These are phyloP conservation scores for Piper longum DNA, from an alignment of 164 flowering plant genomes.

Conservation along the genomic window DNA sequence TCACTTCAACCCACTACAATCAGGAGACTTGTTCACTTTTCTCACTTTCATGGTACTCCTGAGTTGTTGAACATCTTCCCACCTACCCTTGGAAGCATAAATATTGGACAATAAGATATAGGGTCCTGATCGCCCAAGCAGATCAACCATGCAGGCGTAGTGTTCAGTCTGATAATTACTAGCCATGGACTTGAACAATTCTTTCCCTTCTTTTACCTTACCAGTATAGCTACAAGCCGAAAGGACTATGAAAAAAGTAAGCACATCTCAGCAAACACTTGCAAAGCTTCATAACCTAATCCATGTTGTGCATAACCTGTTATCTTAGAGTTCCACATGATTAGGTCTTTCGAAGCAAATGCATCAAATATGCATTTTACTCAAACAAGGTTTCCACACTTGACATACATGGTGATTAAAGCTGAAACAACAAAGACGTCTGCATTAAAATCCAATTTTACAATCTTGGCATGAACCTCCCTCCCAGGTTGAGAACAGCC, in stretches of 20 bases:
- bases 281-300: background rate
- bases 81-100: constrained; percentile 1
- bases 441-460: background rate
- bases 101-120: constrained; percentile 2
- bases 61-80: background rate
- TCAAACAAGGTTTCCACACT: constrained; percentile 2
- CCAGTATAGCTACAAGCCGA: constrained; percentile 1
- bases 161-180: background rate
- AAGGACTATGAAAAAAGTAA: constrained; percentile 1
- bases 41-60: background rate
- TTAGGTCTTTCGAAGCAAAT: background rate
- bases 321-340: background rate
- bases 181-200: background rate
- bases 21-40: constrained; percentile 1
- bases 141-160: constrained; percentile 1
- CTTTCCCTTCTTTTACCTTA: background rate
- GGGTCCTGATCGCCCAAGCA: constrained; percentile 4
- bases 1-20: background rate
- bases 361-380: background rate
- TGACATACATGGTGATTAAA: constrained; percentile 1
- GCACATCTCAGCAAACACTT: background rate
- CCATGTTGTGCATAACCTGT: background rate
- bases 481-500: constrained; percentile 26
- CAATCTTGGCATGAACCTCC: constrained; percentile 1
- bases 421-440: constrained; percentile 4